phyloP scores from a whole-genome alignment of 192 early-diverging fungal genomes.

The Coemansia sp. region DNA sequence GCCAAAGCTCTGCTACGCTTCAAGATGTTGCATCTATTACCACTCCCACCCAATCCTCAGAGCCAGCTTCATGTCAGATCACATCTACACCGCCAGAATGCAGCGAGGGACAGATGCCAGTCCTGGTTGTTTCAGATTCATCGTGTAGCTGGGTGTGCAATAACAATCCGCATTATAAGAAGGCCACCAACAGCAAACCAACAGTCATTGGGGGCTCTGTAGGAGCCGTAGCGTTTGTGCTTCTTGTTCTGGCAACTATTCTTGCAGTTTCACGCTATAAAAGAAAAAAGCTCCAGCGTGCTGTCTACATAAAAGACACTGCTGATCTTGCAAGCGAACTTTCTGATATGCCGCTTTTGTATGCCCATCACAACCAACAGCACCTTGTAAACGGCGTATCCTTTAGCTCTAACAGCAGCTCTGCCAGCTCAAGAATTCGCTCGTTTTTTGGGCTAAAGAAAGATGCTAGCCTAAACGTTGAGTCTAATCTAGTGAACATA shows the following conservation, averaged over 20 bases:
- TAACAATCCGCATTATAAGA: conserved; percentile 33
- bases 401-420: neutral
- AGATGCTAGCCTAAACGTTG: neutral
- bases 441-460: conserved; percentile 9
- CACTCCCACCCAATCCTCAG: neutral
- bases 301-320: conserved; percentile 36
- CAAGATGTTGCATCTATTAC: neutral
- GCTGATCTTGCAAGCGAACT: conserved; percentile 49
- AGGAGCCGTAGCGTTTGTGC: conserved; percentile 33
- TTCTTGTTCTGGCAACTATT: conserved; percentile 22
- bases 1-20: neutral
- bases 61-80: neutral
- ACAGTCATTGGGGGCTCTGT: conserved; percentile 49
- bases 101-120: conserved; percentile 19
- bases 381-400: neutral
- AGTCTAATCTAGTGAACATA: neutral
- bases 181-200: conserved; percentile 28
- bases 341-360: conserved; percentile 32
- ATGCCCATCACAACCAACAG: neutral
- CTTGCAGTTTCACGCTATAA: conserved; percentile 22
- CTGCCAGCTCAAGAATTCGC: conserved; percentile 1
- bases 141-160: conserved; percentile 41
- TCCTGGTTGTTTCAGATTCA: conserved; percentile 19
- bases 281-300: conserved; percentile 22
- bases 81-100: neutral